Conservation (phyloP, 805 yeast species). For the Suhomyces canberraensis region DNA sequence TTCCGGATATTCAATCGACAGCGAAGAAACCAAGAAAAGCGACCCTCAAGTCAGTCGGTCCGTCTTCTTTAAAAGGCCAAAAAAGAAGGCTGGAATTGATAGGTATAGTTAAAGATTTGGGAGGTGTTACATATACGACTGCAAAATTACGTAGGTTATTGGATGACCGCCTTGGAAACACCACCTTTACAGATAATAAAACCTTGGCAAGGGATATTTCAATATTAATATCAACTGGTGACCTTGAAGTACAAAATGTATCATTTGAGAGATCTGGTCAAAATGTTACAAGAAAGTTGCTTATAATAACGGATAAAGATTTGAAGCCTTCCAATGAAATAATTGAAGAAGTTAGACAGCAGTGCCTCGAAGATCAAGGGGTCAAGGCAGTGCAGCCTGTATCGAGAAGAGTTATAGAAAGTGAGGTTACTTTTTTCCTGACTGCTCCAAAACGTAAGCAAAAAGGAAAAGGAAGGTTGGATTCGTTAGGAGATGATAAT, state of each 20-base stretch:
- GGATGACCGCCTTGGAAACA: conserved; percentile 26
- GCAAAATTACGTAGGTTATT: conserved; percentile 30
- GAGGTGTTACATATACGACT: conserved; percentile 37
- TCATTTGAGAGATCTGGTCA: conserved; percentile 26
- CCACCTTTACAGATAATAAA: conserved; percentile 35
- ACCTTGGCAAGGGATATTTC: conserved; percentile 39
- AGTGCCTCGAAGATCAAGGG: conserved; percentile 27
- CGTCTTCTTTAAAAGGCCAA: conserved; percentile 25
- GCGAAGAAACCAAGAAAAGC: conserved; percentile 1
- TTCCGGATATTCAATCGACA: conserved; percentile 7
- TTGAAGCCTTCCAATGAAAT: conserved; percentile 25
- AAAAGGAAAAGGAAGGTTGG: conserved; percentile 20
- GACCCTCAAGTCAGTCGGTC: not conserved
- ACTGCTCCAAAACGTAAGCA: conserved; percentile 5
- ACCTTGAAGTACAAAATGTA: conserved; percentile 22
- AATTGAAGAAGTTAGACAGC: conserved; percentile 24
- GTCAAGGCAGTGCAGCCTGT: conserved; percentile 10
- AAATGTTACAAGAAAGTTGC: conserved; percentile 26
- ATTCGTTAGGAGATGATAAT: conserved; percentile 13
- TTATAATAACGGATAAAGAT: conserved; percentile 27
- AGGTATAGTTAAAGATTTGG: conserved; percentile 29
- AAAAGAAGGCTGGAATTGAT: conserved; percentile 29
- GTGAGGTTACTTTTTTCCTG: conserved; percentile 23
- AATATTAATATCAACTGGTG: conserved; percentile 18
- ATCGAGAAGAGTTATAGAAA: conserved; percentile 25